phyloP scores from a whole-genome alignment of 2,329 filamentous ascomycete species.

The Stachybotrys chlorohalonatus region DNA sequence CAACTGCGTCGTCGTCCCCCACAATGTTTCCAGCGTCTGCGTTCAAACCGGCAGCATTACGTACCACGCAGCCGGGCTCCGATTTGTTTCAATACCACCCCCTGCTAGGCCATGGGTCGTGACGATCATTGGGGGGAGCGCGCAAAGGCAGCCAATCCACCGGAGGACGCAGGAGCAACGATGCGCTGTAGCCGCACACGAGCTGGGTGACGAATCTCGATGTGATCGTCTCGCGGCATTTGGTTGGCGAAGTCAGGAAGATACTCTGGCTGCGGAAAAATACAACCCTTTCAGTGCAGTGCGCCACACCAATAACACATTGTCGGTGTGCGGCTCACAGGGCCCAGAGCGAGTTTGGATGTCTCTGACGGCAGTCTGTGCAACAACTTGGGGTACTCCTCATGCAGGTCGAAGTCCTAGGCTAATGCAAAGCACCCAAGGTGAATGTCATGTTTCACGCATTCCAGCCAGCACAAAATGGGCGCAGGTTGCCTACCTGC shows the following conservation, averaged over 20 bases:
- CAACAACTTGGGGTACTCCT: background rate
- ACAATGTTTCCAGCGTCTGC: background rate
- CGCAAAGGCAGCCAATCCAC: background rate
- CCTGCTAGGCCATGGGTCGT: background rate
- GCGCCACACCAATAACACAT: background rate
- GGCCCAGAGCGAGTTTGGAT: background rate
- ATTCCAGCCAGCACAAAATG: background rate
- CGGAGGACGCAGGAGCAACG: background rate
- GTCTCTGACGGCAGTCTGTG: too few species aligned
- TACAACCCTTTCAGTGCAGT: background rate
- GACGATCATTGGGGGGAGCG: background rate
- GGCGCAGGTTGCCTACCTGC: background rate
- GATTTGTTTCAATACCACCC: background rate
- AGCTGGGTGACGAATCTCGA: background rate
- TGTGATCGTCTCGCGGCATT: background rate
- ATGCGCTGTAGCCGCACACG: background rate
- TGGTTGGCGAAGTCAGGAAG: background rate
- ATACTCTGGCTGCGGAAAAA: background rate
- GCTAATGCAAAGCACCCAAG: background rate
- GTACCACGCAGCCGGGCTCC: background rate
- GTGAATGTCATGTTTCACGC: background rate
- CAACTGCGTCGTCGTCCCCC: background rate
- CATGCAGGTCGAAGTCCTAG: background rate
- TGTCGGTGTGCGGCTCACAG: background rate
- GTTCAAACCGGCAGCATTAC: background rate